phyloP scores from a whole-genome alignment of 139 green algal species.

The Microglena sp. region DNA sequence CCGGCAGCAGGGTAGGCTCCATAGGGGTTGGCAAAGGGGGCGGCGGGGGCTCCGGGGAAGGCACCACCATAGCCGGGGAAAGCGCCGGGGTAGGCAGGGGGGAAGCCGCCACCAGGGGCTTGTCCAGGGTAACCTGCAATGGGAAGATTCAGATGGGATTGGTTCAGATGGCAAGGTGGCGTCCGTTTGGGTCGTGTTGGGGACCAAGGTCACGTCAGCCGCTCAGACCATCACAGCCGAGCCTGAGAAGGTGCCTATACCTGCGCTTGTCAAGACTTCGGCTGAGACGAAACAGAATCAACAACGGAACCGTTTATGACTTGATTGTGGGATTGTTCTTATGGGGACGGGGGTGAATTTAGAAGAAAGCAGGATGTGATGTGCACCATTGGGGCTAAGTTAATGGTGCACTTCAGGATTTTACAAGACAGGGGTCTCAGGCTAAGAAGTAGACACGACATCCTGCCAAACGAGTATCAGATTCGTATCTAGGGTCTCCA shows the following conservation, averaged over 20 bases:
- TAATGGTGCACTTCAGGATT: too few relatives aligned
- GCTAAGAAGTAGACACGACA: background rate
- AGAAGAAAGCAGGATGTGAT: too few relatives aligned
- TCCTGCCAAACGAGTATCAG: background rate
- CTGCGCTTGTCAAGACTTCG: too few relatives aligned
- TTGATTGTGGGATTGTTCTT: too few relatives aligned
- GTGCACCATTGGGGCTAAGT: too few relatives aligned
- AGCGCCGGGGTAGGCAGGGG: background rate
- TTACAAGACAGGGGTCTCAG: too few relatives aligned
- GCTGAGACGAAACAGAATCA: too few relatives aligned
- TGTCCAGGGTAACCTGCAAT: background rate
- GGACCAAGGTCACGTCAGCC: background rate
- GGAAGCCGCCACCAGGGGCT: background rate
- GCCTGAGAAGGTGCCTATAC: too few relatives aligned
- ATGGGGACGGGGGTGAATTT: too few relatives aligned
- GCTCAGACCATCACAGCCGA: background rate
- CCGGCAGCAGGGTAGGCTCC: too few relatives aligned
- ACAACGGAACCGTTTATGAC: too few relatives aligned
- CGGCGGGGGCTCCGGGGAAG: too few relatives aligned
- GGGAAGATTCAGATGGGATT: background rate
- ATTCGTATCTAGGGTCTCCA: background rate
- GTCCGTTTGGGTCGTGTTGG: background rate
- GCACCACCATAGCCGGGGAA: background rate
- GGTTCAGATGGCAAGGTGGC: background rate
- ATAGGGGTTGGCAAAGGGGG: background rate